phyloP scores from a whole-genome alignment of 352 stramenopile species.

The Aphanomyces astaci region DNA sequence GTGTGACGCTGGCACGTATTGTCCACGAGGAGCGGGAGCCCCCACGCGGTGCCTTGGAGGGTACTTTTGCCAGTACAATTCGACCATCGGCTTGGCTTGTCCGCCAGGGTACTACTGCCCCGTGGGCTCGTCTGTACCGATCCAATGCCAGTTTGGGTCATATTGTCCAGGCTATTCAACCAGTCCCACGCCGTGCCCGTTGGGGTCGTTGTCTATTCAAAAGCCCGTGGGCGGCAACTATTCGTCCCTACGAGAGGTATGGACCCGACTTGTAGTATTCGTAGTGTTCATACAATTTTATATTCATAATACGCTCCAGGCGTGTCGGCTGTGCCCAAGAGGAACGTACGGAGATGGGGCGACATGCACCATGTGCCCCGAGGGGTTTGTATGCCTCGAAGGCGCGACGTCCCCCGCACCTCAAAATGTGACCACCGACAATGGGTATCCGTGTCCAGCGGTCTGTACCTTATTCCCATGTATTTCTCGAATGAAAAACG shows the following conservation, averaged over 20 bases:
- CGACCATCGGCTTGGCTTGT: slow-evolving; percentile 42
- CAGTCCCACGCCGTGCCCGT: slow-evolving; percentile 58
- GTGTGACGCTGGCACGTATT: slow-evolving; percentile 54
- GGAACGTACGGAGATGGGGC: slow-evolving; percentile 76
- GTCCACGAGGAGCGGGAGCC: slow-evolving; percentile 40
- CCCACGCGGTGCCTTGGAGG: slow-evolving; percentile 50
- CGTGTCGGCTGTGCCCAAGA: slow-evolving; percentile 65
- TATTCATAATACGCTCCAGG: no score
- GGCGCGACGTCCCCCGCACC: slow-evolving; percentile 55
- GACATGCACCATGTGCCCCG: slow-evolving; percentile 58
- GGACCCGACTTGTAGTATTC: no score
- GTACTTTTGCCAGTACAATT: slow-evolving; percentile 71
- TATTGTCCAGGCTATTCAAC: slow-evolving; percentile 61
- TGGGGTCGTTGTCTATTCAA: slow-evolving; percentile 55
- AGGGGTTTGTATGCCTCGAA: slow-evolving; percentile 82
- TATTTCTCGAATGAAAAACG: not conserved
- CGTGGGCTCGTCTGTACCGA: slow-evolving; percentile 28
- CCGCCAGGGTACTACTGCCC: slow-evolving; percentile 73
- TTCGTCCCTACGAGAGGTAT: slow-evolving; percentile 34
- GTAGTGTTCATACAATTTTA: no score
- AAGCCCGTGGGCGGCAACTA: slow-evolving; percentile 47
- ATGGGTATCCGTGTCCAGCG: slow-evolving; percentile 76
- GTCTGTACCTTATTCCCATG: slow-evolving; percentile 61
- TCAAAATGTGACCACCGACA: slow-evolving; percentile 41
- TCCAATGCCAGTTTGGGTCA: slow-evolving; percentile 42